These are phyloP conservation scores for Wickerhamomyces sp. DNA, from an alignment of 1,139 yeast species.

Conservation along the genomic window DNA sequence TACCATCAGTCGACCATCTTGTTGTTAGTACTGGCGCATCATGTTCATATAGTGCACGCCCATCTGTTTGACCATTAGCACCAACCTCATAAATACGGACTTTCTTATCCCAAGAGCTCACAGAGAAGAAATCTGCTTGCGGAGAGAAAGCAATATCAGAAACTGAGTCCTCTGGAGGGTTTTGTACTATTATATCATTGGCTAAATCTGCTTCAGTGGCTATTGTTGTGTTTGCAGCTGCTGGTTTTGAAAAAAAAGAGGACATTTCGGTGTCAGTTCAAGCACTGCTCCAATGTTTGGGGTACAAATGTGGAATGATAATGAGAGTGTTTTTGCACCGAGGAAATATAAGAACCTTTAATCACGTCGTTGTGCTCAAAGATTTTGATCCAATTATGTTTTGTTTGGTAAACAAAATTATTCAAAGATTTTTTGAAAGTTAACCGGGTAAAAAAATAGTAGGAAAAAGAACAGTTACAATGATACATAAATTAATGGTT, in stretches of 20 bases:
- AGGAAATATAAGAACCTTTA: no score
- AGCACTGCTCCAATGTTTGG: no score
- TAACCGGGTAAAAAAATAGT: background rate
- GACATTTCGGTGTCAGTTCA: slow-evolving; percentile 12
- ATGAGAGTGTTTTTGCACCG: no score
- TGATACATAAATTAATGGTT: background rate
- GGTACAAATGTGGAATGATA: no score
- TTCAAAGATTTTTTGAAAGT: background rate
- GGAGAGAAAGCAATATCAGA: slow-evolving; percentile 91
- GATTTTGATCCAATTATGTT: background rate
- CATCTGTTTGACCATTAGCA: slow-evolving; percentile 60
- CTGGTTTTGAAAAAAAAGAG: slow-evolving; percentile 17
- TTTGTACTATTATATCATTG: slow-evolving; percentile 71
- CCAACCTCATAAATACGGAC: slow-evolving; percentile 89
- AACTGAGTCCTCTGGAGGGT: slow-evolving; percentile 90
- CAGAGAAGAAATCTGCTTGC: slow-evolving; percentile 76
- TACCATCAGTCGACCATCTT: slow-evolving; percentile 83
- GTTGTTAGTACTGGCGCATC: slow-evolving; percentile 83
- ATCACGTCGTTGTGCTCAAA: no score
- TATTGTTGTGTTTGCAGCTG: slow-evolving; percentile 32
- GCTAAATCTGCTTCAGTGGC: slow-evolving; percentile 67
- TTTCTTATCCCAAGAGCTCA: slow-evolving; percentile 93
- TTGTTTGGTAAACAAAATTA: background rate
- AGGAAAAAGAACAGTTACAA: background rate
- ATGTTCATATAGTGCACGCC: slow-evolving; percentile 87